phyloP scores from a whole-genome alignment of 2,329 filamentous ascomycete species.

The Cryphonectria japonica region DNA sequence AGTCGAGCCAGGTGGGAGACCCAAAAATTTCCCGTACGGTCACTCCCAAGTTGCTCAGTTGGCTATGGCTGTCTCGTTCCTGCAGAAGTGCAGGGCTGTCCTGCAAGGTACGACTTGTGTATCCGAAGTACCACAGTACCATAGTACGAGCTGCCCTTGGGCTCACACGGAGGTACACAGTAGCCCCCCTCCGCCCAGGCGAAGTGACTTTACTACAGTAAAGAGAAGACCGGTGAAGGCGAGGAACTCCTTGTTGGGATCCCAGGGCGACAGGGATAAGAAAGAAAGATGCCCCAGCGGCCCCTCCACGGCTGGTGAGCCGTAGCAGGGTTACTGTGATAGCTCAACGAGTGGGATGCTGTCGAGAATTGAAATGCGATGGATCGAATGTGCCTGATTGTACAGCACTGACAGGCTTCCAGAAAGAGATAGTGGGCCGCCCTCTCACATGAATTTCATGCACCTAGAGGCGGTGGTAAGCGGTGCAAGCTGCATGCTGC shows the following conservation, averaged over 20 bases:
- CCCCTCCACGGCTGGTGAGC: constrained; percentile 19
- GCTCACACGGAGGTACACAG: constrained; percentile 8
- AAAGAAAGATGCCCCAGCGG: constrained; percentile 6
- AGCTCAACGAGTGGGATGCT: not conserved
- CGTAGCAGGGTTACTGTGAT: constrained; percentile 1
- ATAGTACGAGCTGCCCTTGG: constrained; percentile 1
- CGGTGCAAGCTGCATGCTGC: not conserved
- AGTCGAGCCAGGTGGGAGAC: constrained; percentile 7
- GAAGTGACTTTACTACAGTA: constrained; percentile 8
- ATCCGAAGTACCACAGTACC: constrained; percentile 12
- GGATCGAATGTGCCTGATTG: constrained; percentile 23
- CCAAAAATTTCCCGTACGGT: constrained; percentile 12
- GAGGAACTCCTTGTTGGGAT: constrained; percentile 15
- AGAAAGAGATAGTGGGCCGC: constrained; percentile 28
- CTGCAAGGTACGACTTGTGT: constrained; percentile 23
- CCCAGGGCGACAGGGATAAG: constrained; percentile 20
- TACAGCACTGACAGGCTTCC: constrained; percentile 25
- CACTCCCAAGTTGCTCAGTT: constrained; percentile 3
- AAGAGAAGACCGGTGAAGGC: constrained; percentile 26
- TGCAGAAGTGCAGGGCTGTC: constrained; percentile 19
- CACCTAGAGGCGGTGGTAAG: constrained; percentile 22
- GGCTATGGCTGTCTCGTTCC: constrained; percentile 12
- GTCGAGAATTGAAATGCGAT: constrained; percentile 21
- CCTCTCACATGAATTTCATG: constrained; percentile 24
- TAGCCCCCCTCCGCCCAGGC: constrained; percentile 4